These are phyloP conservation scores for Chrysanthemum seticuspe DNA, from an alignment of 129 eudicot genomes.

Conservation along the genomic window DNA sequence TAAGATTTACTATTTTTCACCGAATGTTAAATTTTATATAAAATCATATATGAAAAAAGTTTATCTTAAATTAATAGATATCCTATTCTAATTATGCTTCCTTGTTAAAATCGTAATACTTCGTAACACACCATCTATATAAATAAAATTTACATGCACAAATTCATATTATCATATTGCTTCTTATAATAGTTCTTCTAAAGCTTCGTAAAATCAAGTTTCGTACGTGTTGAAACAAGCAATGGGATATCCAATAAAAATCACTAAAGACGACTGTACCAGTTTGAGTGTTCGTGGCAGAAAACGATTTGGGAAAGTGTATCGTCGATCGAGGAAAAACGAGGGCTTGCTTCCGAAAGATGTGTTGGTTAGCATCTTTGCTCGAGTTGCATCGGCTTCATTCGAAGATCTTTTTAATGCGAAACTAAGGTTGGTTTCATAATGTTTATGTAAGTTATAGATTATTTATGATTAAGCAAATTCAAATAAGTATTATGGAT, in stretches of 20 bases:
- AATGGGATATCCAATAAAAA: not conserved
- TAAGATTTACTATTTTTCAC: too few relatives aligned
- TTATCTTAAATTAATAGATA: not conserved
- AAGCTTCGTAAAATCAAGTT: too few relatives aligned
- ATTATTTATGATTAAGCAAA: not conserved
- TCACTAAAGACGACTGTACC: not conserved
- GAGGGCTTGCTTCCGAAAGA: slow-evolving; percentile 7
- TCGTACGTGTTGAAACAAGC: too few relatives aligned
- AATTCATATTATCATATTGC: not conserved
- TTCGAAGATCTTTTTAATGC: slow-evolving; percentile 22
- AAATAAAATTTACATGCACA: not conserved
- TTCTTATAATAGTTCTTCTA: too few relatives aligned
- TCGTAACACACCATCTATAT: not conserved
- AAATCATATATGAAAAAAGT: too few relatives aligned
- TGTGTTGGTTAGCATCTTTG: slow-evolving; percentile 3
- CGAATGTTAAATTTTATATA: too few relatives aligned
- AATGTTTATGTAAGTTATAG: not conserved
- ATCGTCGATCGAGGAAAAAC: not conserved
- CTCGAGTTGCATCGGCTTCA: slow-evolving; percentile 18
- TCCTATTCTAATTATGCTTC: not conserved
- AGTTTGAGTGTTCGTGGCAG: not conserved
- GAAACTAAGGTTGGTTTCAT: slow-evolving; percentile 12
- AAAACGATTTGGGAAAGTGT: not conserved
- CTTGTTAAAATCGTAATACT: not conserved
- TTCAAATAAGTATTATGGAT: not conserved